Evolutionary conservation across 2,329 filamentous ascomycete genomes (phyloP).

Genomic region (Phialemoniopsis sp.): DNA sequence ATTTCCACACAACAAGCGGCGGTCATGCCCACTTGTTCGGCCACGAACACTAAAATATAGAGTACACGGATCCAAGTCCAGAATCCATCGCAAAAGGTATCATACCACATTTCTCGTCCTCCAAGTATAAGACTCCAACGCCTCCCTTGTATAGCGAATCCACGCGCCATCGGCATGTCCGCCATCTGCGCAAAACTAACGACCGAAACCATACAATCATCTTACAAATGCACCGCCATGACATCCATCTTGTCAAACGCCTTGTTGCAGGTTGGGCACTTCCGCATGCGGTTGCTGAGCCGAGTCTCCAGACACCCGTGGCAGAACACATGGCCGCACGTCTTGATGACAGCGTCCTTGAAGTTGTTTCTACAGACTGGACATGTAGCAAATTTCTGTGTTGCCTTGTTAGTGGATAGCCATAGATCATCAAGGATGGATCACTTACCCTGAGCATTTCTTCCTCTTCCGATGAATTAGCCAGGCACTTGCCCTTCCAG

Average conservation of each 20-base stretch:
- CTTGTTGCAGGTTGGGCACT: slow-evolving; percentile 91
- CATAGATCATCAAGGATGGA: background rate
- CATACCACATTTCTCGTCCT: too few species aligned
- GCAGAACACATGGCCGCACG: slow-evolving; percentile 94
- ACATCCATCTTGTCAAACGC: slow-evolving; percentile 89
- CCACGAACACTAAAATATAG: too few species aligned
- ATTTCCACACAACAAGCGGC: too few species aligned
- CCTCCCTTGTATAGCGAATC: background rate
- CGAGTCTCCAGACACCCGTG: slow-evolving; percentile 85
- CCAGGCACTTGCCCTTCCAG: slow-evolving; percentile 79
- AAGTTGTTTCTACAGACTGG: slow-evolving; percentile 90
- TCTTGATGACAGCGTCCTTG: slow-evolving; percentile 91
- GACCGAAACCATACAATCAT: background rate
- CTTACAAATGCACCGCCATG: slow-evolving; percentile 61
- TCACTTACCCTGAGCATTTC: slow-evolving; percentile 78
- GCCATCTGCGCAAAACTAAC: background rate
- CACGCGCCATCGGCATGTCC: background rate
- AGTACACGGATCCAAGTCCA: too few species aligned
- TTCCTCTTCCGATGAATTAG: slow-evolving; percentile 77
- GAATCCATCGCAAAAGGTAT: too few species aligned
- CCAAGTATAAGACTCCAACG: background rate
- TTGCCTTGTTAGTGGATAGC: slow-evolving; percentile 23
- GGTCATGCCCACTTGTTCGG: too few species aligned
- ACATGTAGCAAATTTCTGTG: slow-evolving; percentile 73
- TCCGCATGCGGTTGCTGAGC: slow-evolving; percentile 83